phyloP scores from a whole-genome alignment of 1,139 yeast species.

The Nakaseomyces bracarensis region DNA sequence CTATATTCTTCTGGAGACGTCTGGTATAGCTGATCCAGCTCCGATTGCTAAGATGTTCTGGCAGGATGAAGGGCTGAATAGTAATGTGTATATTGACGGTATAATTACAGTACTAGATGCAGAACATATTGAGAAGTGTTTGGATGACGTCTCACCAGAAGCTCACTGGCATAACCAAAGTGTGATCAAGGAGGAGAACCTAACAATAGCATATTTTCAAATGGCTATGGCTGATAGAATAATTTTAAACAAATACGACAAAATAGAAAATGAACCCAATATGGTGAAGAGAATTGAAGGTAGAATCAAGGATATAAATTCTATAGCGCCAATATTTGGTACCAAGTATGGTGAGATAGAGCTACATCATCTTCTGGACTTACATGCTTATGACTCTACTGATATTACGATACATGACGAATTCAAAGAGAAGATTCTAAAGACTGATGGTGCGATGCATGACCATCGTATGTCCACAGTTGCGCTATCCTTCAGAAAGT shows the following conservation, averaged over 20 bases:
- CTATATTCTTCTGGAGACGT: conserved; percentile 82
- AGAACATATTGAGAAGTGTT: conserved; percentile 53
- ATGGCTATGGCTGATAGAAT: conserved; percentile 83
- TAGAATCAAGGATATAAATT: conserved; percentile 53
- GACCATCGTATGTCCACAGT: conserved; percentile 46
- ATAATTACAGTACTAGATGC: conserved; percentile 88
- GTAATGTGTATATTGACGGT: conserved; percentile 85
- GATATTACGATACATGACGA: conserved; percentile 23
- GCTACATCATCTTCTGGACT: conserved; percentile 54
- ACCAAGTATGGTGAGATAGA: conserved; percentile 69
- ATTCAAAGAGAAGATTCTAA: conserved; percentile 21
- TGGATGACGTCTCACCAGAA: conserved; percentile 54
- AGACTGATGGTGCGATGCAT: conserved; percentile 29
- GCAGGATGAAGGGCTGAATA: conserved; percentile 82
- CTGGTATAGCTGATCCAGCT: conserved; percentile 97
- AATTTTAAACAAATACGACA: conserved; percentile 69
- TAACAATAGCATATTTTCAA: conserved; percentile 83
- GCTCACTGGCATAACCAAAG: conserved; percentile 54
- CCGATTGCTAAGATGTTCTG: conserved; percentile 97
- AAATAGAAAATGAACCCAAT: conserved; percentile 31
- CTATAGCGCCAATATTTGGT: conserved; percentile 55
- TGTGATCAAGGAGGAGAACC: conserved; percentile 37
- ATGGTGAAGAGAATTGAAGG: conserved; percentile 26
- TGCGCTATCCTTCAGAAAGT: conserved; percentile 22
- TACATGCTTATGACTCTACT: conserved; percentile 67